A percentile compares a stretch with the other conserved stretches of the same genome.
Conservation (phyloP, 2,329 filamentous ascomycete genomes). For the Drechslera avenae region DNA sequence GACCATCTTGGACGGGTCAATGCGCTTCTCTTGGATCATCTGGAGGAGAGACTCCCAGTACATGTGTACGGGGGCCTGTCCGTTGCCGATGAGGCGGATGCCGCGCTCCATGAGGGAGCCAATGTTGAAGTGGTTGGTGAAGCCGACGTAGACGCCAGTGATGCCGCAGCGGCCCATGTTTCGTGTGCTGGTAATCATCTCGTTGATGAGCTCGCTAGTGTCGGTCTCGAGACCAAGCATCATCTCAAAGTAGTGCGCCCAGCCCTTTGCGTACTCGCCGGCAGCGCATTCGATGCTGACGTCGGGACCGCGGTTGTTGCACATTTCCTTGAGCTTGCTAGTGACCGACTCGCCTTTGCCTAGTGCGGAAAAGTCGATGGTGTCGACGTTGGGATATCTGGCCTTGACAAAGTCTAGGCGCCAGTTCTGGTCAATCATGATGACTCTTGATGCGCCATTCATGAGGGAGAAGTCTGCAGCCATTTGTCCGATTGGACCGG, state of each 20-base stretch:
- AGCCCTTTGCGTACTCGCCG: slow-evolving; percentile 67
- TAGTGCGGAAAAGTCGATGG: slow-evolving; percentile 71
- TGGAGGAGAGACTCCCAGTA: slow-evolving; percentile 82
- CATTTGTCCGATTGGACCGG: slow-evolving; percentile 84
- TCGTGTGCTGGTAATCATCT: slow-evolving; percentile 76
- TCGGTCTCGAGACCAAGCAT: slow-evolving; percentile 77
- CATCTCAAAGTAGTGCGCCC: slow-evolving; percentile 65
- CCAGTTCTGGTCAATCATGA: slow-evolving; percentile 77
- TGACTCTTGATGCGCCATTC: slow-evolving; percentile 76
- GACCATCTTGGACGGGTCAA: slow-evolving; percentile 80
- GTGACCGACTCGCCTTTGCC: slow-evolving; percentile 69
- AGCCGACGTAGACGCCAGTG: slow-evolving; percentile 72
- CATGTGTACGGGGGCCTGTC: slow-evolving; percentile 75
- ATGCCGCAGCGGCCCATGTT: slow-evolving; percentile 77
- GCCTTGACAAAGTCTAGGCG: slow-evolving; percentile 71
- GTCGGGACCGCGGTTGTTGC: slow-evolving; percentile 71
- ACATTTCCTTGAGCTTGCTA: slow-evolving; percentile 73
- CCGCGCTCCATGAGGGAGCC: slow-evolving; percentile 85
- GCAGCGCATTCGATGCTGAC: slow-evolving; percentile 72
- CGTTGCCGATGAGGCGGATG: slow-evolving; percentile 75
- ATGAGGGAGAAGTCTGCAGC: slow-evolving; percentile 68
- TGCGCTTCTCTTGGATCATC: slow-evolving; percentile 67
- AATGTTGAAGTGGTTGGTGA: slow-evolving; percentile 81
- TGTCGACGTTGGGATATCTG: slow-evolving; percentile 68
- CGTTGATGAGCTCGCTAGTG: slow-evolving; percentile 79